A percentile compares a stretch with the other conserved stretches of the same genome.
Conservation (phyloP, 23 red algal genomes). For the Cyanidiococcus yangmingshanensis region DNA sequence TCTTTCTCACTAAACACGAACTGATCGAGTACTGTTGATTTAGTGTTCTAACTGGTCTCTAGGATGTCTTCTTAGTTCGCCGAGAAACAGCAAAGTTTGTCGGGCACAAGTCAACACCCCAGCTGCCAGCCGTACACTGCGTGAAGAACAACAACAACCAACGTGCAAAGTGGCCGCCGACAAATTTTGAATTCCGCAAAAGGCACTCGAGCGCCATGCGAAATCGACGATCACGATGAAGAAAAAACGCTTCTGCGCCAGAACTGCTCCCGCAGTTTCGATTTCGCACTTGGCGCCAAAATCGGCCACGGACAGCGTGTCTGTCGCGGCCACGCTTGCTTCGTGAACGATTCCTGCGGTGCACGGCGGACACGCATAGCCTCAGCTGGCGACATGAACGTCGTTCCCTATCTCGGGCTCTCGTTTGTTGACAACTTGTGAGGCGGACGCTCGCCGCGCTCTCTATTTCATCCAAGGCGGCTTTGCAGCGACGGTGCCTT, state of each 20-base stretch:
- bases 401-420: too few species aligned
- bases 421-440: too few species aligned
- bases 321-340: too few species aligned
- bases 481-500: too few species aligned
- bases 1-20: neutral
- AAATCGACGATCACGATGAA: neutral
- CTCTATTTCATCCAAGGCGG: too few species aligned
- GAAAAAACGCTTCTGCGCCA: neutral
- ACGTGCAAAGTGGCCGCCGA: neutral
- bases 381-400: too few species aligned
- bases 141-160: neutral
- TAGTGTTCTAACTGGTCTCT: neutral
- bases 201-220: neutral
- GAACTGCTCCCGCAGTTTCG: neutral
- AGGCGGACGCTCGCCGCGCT: too few species aligned
- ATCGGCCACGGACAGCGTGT: neutral
- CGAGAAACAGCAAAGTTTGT: neutral
- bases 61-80: neutral
- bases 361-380: too few species aligned
- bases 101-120: neutral
- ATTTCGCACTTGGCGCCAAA: neutral
- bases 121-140: neutral
- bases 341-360: too few species aligned
- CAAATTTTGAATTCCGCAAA: neutral
- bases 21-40: neutral